Percentiles rank a stretch among this genome's conserved stretches.
phyloP scores from a whole-genome alignment of 345 rosid genomes.

The Jatropha curcas region DNA sequence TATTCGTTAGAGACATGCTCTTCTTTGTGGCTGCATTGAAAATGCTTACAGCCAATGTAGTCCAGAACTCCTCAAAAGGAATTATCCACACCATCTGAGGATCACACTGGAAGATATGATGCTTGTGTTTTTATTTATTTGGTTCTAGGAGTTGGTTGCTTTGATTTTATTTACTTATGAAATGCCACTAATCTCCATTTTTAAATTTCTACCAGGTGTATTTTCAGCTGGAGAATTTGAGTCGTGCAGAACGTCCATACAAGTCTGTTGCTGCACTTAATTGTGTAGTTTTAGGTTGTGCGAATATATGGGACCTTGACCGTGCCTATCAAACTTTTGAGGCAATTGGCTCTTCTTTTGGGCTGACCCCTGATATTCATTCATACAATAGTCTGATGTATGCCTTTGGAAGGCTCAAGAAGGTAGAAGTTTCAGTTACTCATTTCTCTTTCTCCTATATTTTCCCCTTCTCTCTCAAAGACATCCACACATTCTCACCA shows the following conservation, averaged over 20 bases:
- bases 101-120: not conserved
- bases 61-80: not conserved
- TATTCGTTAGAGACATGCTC: not conserved
- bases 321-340: conserved; percentile 98
- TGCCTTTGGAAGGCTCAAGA: conserved; percentile 90
- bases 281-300: conserved; percentile 89
- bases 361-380: conserved; percentile 74
- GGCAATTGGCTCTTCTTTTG: conserved; percentile 73
- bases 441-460: not conserved
- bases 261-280: conserved; percentile 94
- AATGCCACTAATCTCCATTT: not conserved
- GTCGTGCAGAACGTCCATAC: conserved; percentile 66
- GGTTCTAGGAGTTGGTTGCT: not conserved
- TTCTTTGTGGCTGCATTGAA: not conserved
- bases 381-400: conserved; percentile 76
- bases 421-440: conserved; percentile 39
- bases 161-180: not conserved
- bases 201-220: conserved; percentile 59
- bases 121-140: not conserved
- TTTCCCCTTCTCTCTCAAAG: no score
- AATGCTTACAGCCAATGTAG: not conserved
- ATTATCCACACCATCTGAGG: not conserved
- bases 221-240: conserved; percentile 81
- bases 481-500: no score
- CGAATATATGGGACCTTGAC: conserved; percentile 90